These are phyloP conservation scores for Allodekkera sacchari DNA, from an alignment of 805 yeast species.

Conservation along the genomic window DNA sequence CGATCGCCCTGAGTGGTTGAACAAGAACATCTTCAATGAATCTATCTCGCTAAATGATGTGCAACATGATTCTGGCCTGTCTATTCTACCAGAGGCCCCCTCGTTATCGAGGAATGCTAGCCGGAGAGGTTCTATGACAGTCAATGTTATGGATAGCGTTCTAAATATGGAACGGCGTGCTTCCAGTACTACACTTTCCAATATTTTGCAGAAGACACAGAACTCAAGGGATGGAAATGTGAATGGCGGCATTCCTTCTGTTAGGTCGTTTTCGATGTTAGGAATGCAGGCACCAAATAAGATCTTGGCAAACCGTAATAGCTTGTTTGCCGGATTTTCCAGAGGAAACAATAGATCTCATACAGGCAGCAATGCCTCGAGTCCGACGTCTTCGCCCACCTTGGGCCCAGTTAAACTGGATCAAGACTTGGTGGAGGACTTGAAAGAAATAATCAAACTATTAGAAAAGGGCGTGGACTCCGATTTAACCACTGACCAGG, in stretches of 20 bases:
- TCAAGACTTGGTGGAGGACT: constrained; percentile 28
- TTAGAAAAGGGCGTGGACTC: constrained; percentile 30
- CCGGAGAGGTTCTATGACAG: constrained; percentile 11
- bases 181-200: constrained; percentile 39
- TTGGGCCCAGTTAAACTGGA: constrained; percentile 6
- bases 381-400: constrained; percentile 1
- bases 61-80: not conserved
- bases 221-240: constrained; percentile 7
- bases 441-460: constrained; percentile 40
- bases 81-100: not conserved
- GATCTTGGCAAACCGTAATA: too few relatives aligned
- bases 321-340: too few relatives aligned
- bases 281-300: too few relatives aligned
- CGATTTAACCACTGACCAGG: constrained; percentile 16
- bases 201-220: constrained; percentile 31
- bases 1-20: constrained; percentile 43
- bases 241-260: constrained; percentile 1
- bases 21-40: constrained; percentile 21
- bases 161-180: constrained; percentile 32
- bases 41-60: constrained; percentile 4
- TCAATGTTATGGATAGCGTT: constrained; percentile 16
- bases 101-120: not conserved
- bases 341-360: constrained; percentile 5
- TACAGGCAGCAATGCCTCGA: constrained; percentile 6
- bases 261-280: too few relatives aligned